Evolutionary conservation across 768 basidiomycete genomes (phyloP).

Genomic region (Leccinum subgranulosum): DNA sequence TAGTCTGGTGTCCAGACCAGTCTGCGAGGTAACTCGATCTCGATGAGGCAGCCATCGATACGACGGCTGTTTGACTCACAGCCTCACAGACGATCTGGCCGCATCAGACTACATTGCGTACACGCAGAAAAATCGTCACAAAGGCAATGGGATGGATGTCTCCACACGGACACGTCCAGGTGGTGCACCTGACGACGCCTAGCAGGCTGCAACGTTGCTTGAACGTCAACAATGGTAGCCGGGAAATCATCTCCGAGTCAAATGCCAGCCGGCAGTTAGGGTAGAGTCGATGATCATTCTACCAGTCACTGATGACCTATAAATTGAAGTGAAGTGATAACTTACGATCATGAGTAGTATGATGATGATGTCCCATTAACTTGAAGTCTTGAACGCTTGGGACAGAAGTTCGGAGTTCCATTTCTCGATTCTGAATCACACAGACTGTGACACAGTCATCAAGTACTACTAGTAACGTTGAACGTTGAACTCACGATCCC

Average conservation of each 20-base stretch:
- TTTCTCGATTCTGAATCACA: background rate
- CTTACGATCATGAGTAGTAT: background rate
- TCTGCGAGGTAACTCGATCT: background rate
- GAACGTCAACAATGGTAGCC: background rate
- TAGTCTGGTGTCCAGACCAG: background rate
- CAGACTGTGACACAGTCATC: too few relatives aligned
- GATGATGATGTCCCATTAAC: too few relatives aligned
- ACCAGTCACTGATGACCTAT: background rate
- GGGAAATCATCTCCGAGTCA: background rate
- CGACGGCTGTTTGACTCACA: background rate
- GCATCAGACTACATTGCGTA: conserved; percentile 8
- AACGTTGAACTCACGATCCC: background rate
- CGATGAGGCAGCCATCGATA: background rate
- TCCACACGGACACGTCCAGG: conserved; percentile 10
- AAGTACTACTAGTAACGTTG: too few relatives aligned
- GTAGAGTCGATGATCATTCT: background rate
- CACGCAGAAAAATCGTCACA: conserved; percentile 5
- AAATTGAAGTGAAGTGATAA: background rate
- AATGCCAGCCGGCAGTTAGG: background rate
- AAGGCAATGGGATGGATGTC: conserved; percentile 21
- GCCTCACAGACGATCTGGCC: background rate
- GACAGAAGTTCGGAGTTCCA: background rate
- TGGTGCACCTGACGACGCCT: background rate
- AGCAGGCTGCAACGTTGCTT: background rate
- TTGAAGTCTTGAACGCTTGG: too few relatives aligned